phyloP scores from a whole-genome alignment of 345 rosid species.

The Bruguiera gymnorhiza region DNA sequence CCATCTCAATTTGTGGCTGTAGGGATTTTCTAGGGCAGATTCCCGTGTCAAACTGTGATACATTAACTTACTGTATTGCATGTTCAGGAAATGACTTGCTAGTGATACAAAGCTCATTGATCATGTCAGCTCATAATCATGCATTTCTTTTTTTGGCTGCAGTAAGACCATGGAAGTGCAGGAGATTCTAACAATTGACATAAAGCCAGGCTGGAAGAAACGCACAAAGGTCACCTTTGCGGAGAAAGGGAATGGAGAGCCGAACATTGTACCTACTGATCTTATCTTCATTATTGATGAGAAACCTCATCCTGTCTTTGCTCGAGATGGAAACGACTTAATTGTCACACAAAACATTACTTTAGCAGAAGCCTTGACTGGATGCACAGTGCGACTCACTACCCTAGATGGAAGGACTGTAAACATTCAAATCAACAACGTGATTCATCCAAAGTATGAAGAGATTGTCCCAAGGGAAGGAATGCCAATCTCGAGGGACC shows the following conservation, averaged over 20 bases:
- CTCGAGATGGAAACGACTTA: slow-evolving; percentile 23
- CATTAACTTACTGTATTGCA: too few species aligned
- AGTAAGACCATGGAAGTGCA: slow-evolving; percentile 17
- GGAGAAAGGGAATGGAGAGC: slow-evolving; percentile 23
- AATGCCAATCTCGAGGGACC: slow-evolving; percentile 10
- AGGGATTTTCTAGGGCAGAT: too few species aligned
- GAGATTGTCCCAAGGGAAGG: slow-evolving; percentile 12
- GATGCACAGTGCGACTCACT: slow-evolving; percentile 19
- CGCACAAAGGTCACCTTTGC: slow-evolving; percentile 26
- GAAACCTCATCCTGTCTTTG: slow-evolving; percentile 19
- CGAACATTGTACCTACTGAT: slow-evolving; percentile 16
- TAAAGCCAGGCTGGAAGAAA: slow-evolving; percentile 30
- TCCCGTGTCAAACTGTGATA: too few species aligned
- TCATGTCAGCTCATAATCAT: too few species aligned
- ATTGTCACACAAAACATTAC: slow-evolving; percentile 21
- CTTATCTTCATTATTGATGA: slow-evolving; percentile 24
- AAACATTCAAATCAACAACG: slow-evolving; percentile 7
- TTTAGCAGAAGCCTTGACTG: slow-evolving; percentile 23
- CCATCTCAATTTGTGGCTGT: too few species aligned
- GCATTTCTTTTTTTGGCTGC: background rate
- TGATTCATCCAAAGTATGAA: slow-evolving; percentile 20
- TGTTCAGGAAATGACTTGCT: background rate
- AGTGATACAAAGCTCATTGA: too few species aligned
- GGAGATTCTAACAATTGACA: slow-evolving; percentile 21
- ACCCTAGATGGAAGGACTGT: slow-evolving; percentile 25